phyloP scores from a whole-genome alignment of 2,329 filamentous ascomycete genomes.

The Pestalotiopsis sp. region DNA sequence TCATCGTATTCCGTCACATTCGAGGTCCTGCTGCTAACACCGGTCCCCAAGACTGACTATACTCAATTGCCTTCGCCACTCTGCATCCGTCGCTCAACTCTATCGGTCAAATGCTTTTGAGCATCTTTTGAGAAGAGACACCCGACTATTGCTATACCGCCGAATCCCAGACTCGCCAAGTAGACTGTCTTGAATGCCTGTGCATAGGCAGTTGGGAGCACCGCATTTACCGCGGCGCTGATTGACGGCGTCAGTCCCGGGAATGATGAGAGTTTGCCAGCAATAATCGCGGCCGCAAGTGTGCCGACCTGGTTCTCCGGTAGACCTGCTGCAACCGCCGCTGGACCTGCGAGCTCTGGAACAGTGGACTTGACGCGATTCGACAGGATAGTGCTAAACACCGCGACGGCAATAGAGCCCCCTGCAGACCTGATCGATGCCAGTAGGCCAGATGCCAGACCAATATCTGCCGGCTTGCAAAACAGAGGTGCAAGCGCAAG shows the following conservation, averaged over 20 bases:
- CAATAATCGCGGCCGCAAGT: slow-evolving; percentile 36
- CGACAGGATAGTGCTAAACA: slow-evolving; percentile 42
- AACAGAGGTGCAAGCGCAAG: slow-evolving; percentile 39
- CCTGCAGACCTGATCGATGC: slow-evolving; percentile 42
- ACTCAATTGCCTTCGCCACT: neutral
- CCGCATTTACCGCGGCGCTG: slow-evolving; percentile 31
- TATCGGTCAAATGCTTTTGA: slow-evolving; percentile 35
- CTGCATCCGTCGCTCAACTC: slow-evolving; percentile 37
- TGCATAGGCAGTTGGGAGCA: slow-evolving; percentile 37
- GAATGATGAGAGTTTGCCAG: slow-evolving; percentile 30
- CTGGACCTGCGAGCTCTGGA: slow-evolving; percentile 36
- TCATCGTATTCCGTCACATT: no score
- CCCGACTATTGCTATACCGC: slow-evolving; percentile 38
- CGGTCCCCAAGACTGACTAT: no score
- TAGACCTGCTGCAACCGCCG: slow-evolving; percentile 39
- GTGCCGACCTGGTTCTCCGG: slow-evolving; percentile 31
- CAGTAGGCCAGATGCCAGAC: slow-evolving; percentile 41
- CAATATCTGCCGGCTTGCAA: slow-evolving; percentile 41
- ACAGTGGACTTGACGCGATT: slow-evolving; percentile 40
- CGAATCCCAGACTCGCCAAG: slow-evolving; percentile 40
- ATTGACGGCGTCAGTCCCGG: slow-evolving; percentile 35
- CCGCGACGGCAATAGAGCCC: slow-evolving; percentile 39
- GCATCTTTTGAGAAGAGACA: slow-evolving; percentile 39
- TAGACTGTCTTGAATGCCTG: slow-evolving; percentile 45
- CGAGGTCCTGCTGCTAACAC: no score